Evolutionary conservation across 2,329 filamentous ascomycete species (phyloP).

Genomic region (Coniella lustricola): DNA sequence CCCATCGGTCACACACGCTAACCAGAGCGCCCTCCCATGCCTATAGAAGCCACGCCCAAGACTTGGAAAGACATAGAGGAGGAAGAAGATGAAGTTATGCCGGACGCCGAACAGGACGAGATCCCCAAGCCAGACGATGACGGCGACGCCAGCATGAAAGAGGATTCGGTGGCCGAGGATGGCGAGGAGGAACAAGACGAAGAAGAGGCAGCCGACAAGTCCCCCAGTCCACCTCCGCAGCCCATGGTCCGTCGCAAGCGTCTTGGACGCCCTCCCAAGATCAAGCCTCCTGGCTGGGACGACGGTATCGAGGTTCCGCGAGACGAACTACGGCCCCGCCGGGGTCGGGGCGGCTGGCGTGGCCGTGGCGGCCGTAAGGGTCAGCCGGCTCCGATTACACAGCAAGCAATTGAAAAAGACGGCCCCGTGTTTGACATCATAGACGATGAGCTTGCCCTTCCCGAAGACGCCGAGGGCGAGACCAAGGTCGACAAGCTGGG

Average conservation of each 20-base stretch:
- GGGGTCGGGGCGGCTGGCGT: slow-evolving; percentile 65
- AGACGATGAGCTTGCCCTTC: slow-evolving; percentile 84
- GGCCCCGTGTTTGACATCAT: slow-evolving; percentile 86
- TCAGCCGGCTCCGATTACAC: slow-evolving; percentile 66
- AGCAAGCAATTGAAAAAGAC: slow-evolving; percentile 87
- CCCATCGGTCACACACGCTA: background rate
- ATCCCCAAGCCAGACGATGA: slow-evolving; percentile 26
- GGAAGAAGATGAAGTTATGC: slow-evolving; percentile 39
- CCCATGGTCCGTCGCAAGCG: slow-evolving; percentile 66
- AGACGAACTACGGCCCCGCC: slow-evolving; percentile 51
- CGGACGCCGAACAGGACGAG: slow-evolving; percentile 35
- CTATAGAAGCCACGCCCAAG: slow-evolving; percentile 41
- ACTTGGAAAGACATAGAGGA: slow-evolving; percentile 36
- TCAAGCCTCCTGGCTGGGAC: slow-evolving; percentile 74
- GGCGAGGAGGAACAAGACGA: slow-evolving; percentile 26
- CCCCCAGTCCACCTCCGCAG: slow-evolving; percentile 49
- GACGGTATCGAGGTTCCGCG: slow-evolving; percentile 49
- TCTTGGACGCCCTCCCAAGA: slow-evolving; percentile 81
- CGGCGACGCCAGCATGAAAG: slow-evolving; percentile 27
- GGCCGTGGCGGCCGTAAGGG: slow-evolving; percentile 60
- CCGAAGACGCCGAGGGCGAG: slow-evolving; percentile 82
- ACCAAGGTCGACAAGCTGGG: slow-evolving; percentile 89
- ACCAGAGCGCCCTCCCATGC: background rate
- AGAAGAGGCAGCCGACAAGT: slow-evolving; percentile 33
- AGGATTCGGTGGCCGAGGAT: slow-evolving; percentile 35